A percentile compares a stretch with the other conserved stretches of the same genome.
Evolutionary conservation across 2,329 filamentous ascomycete species (phyloP).

Genomic region (Fusarium floridanum): DNA sequence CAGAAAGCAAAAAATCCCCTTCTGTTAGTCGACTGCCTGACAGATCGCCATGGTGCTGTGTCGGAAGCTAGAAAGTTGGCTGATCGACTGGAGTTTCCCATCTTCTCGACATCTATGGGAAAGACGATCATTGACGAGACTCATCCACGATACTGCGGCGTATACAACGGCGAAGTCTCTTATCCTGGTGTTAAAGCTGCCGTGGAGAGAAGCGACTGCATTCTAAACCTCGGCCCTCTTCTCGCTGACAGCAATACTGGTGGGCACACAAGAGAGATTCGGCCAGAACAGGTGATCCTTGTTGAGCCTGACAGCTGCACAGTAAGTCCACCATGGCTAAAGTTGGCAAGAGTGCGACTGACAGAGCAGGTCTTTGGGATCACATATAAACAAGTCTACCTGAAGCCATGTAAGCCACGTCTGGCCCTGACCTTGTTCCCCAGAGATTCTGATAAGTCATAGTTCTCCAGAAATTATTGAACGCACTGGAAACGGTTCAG

Average conservation of each 20-base stretch:
- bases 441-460: neutral
- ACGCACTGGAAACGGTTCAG: neutral
- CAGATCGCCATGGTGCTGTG: constrained; percentile 12
- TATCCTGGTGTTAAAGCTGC: constrained; percentile 16
- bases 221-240: constrained; percentile 18
- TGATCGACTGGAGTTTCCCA: neutral
- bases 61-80: constrained; percentile 4
- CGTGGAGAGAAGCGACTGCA: constrained; percentile 22
- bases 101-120: constrained; percentile 23
- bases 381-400: neutral
- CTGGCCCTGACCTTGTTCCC: neutral
- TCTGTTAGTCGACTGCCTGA: constrained; percentile 14
- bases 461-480: constrained; percentile 14
- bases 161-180: constrained; percentile 24
- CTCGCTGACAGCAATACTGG: constrained; percentile 24
- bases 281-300: constrained; percentile 2
- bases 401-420: constrained; percentile 9
- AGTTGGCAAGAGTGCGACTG: neutral
- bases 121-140: constrained; percentile 18
- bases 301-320: constrained; percentile 13
- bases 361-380: neutral
- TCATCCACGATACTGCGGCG: constrained; percentile 10
- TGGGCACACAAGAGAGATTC: constrained; percentile 20
- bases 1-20: neutral
- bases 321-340: neutral